phyloP scores from a whole-genome alignment of 2,329 filamentous ascomycete species.

The Colletotrichum sojae region DNA sequence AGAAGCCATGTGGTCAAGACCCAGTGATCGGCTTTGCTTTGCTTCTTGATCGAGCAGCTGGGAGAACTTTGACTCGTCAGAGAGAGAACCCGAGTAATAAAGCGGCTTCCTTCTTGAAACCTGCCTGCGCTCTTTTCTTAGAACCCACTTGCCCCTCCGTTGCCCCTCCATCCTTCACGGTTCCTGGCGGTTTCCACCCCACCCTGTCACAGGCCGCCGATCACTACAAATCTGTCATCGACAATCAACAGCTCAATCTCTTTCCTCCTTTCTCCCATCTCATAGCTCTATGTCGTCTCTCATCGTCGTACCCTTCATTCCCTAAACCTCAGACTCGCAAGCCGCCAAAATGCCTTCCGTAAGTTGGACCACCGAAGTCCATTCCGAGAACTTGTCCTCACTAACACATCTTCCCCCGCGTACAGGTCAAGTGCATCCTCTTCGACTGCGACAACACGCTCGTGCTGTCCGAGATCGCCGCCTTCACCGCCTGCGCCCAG shows the following conservation, averaged over 20 bases:
- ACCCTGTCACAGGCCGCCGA: constrained; percentile 36
- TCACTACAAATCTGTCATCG: constrained; percentile 36
- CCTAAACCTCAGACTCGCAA: not conserved
- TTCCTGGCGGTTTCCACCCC: constrained; percentile 30
- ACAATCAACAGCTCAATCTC: constrained; percentile 5
- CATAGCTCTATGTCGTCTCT: not conserved
- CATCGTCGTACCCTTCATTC: not conserved
- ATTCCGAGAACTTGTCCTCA: not conserved
- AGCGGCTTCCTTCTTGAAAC: constrained; percentile 32
- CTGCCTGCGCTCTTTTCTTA: constrained; percentile 40
- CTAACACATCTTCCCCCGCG: not conserved
- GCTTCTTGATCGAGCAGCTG: not conserved
- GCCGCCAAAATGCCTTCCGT: constrained; percentile 52
- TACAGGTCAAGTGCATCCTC: constrained; percentile 78
- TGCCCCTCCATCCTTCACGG: constrained; percentile 33
- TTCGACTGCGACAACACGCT: constrained; percentile 93
- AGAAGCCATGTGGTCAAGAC: not conserved
- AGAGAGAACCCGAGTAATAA: not conserved
- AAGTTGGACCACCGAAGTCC: constrained; percentile 26
- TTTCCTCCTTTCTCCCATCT: constrained; percentile 2
- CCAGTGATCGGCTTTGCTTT: constrained; percentile 1
- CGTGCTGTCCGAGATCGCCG: constrained; percentile 89
- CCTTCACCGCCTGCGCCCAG: constrained; percentile 90
- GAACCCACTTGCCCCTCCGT: constrained; percentile 36
- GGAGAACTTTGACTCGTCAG: constrained; percentile 3